Evolutionary conservation across 345 rosid species (phyloP), one percentile per base, ranked within the genome.

Genomic region (Citrus australasica): DNA sequence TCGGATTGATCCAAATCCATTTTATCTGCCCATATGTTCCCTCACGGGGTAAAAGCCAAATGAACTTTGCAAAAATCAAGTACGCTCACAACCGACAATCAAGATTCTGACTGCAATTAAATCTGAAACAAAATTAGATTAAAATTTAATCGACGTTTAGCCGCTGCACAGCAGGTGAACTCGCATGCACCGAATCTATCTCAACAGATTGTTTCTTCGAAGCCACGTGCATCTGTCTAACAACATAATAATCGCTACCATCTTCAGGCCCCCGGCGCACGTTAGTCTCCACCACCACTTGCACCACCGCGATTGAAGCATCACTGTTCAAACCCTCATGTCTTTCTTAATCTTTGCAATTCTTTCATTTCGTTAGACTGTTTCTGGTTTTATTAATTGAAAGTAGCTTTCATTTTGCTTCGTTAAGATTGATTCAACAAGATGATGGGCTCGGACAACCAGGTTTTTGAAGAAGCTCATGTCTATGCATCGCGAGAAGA

Each of bases 391-490:
- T 8, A 56, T 46, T 74, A 16, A 25, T 46, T 61, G 32, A 16
- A 14, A 62, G 28, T 30, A 33, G 72, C 69, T 63, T 25, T 2
- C 27, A 28, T 6, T 4, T 7, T 40, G 58, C 22, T 76, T 76
- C 14, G 3, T 65, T 66, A 21, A 9, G 22, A 30, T 55, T 53
- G 62, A 55, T 51, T 38, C 13, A 51, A 48, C 40, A 79, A 78
- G 82, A 95, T 95, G 99, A 93, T 93, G 99, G 98, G 94, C 73
- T 92, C 96, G 69, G 97, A 93, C 80, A 88, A 85, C 71, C 90
- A 83, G 64, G 89, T 87, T 42, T 83, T 72, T 74, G 89, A 87
- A 78, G 92, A 87, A 64, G 84, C 94, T 25, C 88, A 83, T 27
- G 83, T 86, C 73, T 84, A 80, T 74, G 84, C 90, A n/a, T 64